Evolutionary conservation across 768 basidiomycete species (phyloP), one percentile per base, ranked within the genome.

Genomic region (Infundibulicybe gibba): DNA sequence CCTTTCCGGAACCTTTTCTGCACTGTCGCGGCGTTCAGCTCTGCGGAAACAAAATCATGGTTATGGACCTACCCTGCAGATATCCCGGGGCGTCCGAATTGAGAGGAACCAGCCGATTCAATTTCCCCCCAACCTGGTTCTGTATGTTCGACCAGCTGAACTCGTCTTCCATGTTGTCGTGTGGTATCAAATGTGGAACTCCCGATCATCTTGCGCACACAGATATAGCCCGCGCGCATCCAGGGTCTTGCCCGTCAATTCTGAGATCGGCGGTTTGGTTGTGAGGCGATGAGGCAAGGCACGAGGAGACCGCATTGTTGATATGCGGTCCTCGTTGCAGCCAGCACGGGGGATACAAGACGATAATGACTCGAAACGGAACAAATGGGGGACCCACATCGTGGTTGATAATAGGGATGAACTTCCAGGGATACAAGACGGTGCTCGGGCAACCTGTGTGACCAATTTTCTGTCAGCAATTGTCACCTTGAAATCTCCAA

Each of bases 111-210:
- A 83, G 56, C 50, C 77, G 68, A 51, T 63, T 74, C 52, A 66
- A 67, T 55, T 65, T 67, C 39, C 68, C 66, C 48, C 63, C 61
- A 21, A 54, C 49, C 45, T 75, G 67, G 54, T 67, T 68, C 39
- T 66, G 60, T 12, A 71, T 71, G 52, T 77, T 71, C 44, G 70
- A 65, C 47, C 75, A 59, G 50, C 65, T 68, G 55, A 70, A 70
- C 34, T 72, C 68, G 63, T 74, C 72, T 25, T 3, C 25, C 25
- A 25, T 25, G 25, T 25, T 25, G 25, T 25, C 25, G 43, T 60
- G 41, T 40, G 61, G 47, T 56, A 66, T 64, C 49, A 53, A 48
- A 47, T 32, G 6, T 32, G 40, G 20, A 25, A 38, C 4, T 19
- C 10, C 15, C 19, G 37, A 19, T 19, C 37, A 38, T 10, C 3